Evolutionary conservation across 2,329 filamentous ascomycete genomes (phyloP).

Genomic region (Trichoderma sp.): DNA sequence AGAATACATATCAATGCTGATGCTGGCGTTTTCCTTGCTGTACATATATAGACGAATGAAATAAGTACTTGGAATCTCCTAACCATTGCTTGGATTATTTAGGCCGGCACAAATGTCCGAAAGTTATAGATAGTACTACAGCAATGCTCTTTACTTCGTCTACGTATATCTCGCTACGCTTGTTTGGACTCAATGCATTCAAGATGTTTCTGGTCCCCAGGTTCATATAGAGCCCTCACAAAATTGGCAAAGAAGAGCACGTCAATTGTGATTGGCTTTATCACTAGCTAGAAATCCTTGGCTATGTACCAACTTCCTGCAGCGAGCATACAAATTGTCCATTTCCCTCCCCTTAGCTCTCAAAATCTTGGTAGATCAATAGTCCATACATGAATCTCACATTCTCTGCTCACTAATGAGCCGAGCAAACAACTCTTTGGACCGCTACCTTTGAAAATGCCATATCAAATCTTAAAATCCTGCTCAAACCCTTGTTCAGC

Average conservation of each 20-base stretch:
- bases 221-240: no score
- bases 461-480: neutral
- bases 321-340: neutral
- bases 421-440: neutral
- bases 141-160: no score
- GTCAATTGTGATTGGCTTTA: neutral
- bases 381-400: neutral
- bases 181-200: neutral
- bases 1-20: neutral
- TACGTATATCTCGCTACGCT: no score
- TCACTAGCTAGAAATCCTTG: neutral
- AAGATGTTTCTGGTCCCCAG: neutral
- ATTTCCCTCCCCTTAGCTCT: neutral
- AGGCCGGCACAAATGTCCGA: no score
- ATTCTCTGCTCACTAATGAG: no score
- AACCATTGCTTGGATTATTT: no score
- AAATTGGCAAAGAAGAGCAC: no score
- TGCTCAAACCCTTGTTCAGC: neutral
- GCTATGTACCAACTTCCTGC: no score
- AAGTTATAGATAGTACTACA: no score
- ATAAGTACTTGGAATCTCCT: no score
- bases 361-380: neutral
- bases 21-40: neutral
- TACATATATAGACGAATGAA: no score
- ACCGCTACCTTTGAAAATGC: rapidly evolving